Conservation (phyloP, 129 eudicot species). For the Cynara cardunculus region DNA sequence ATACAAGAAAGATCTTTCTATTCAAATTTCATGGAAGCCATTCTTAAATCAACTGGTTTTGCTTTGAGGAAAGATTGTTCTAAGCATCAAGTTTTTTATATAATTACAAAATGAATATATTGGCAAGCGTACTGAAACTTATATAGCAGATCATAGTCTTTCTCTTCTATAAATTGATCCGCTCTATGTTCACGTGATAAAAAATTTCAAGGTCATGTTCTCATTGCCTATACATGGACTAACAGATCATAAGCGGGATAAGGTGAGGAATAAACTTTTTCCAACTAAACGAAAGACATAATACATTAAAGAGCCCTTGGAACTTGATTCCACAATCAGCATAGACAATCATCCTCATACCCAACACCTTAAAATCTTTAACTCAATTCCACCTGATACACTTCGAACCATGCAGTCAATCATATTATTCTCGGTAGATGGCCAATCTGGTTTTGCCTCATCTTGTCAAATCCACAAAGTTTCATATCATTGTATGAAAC, state of each 20-base stretch:
- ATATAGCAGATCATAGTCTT: neutral
- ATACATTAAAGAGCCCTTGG: neutral
- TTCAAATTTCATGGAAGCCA: neutral
- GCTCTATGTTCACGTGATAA: neutral
- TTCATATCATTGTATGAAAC: neutral
- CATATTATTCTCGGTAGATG: neutral
- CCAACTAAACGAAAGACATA: neutral
- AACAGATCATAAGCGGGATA: constrained; percentile 4
- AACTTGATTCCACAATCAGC: neutral
- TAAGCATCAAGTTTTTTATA: neutral
- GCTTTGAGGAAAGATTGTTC: neutral
- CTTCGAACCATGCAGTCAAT: neutral
- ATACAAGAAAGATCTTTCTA: neutral
- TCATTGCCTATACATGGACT: neutral
- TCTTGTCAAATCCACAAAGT: neutral
- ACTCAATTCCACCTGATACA: constrained; percentile 6
- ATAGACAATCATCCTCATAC: neutral
- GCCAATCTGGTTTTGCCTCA: neutral
- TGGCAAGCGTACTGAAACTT: neutral
- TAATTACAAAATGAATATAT: neutral
- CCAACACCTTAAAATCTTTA: neutral
- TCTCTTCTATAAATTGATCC: neutral
- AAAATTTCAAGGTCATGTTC: neutral
- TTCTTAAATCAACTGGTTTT: neutral
- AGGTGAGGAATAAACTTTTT: neutral